These are phyloP conservation scores for Globisporangium radiosum DNA, from an alignment of 352 stramenopile species.

Conservation along the genomic window DNA sequence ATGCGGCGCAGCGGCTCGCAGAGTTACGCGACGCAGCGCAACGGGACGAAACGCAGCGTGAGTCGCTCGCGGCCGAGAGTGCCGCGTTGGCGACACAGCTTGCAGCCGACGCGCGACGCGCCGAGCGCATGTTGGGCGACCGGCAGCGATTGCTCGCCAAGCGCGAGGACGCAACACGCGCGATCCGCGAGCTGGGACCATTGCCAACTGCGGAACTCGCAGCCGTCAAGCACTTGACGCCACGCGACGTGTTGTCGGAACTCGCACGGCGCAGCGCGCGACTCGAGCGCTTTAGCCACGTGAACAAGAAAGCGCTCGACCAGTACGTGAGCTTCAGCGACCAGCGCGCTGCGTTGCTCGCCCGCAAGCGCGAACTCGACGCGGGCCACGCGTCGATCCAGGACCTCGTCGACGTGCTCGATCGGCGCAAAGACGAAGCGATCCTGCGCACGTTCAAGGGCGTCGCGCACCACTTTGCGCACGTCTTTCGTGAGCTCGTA, in stretches of 20 bases:
- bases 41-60: slow-evolving; percentile 34
- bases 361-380: slow-evolving; percentile 95
- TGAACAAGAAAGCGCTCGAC: slow-evolving; percentile 99
- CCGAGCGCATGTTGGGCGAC: slow-evolving; percentile 84
- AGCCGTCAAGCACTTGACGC: slow-evolving; percentile 85
- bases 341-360: slow-evolving; percentile 84
- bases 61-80: slow-evolving; percentile 55
- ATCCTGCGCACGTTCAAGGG: slow-evolving; percentile 99
- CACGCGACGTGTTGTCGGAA: slow-evolving; percentile 90
- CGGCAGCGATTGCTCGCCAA: slow-evolving; percentile 78
- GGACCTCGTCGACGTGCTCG: slow-evolving; percentile 86
- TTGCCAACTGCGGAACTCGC: slow-evolving; percentile 92
- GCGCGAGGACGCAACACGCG: slow-evolving; percentile 92
- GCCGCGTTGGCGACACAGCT: slow-evolving; percentile 75
- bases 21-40: slow-evolving; percentile 44
- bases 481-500: slow-evolving; percentile 98
- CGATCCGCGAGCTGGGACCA: slow-evolving; percentile 97
- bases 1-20: slow-evolving; percentile 52
- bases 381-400: slow-evolving; percentile 87
- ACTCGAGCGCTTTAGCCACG: slow-evolving; percentile 97
- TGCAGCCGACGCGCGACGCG: slow-evolving; percentile 59
- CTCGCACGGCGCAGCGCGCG: slow-evolving; percentile 94
- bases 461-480: slow-evolving; percentile 96
- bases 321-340: slow-evolving; percentile 99
- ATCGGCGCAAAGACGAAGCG: slow-evolving; percentile 97